These are phyloP conservation scores for Kurtzmaniella natalensis DNA, from an alignment of 1,139 yeast genomes.

Conservation along the genomic window DNA sequence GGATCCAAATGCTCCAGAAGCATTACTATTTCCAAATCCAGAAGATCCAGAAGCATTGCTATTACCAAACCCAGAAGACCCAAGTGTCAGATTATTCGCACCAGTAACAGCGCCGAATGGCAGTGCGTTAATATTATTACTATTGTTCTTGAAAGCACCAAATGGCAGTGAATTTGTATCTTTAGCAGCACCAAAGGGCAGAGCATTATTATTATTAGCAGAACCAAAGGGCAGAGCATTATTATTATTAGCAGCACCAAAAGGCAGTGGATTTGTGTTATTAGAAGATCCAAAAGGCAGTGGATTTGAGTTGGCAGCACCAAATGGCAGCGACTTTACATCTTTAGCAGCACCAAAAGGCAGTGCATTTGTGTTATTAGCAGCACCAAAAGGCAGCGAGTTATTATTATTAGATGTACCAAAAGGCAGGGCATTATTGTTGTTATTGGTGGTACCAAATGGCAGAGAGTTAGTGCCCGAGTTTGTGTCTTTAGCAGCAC, in stretches of 20 bases:
- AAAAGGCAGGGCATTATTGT: slow-evolving; percentile 8
- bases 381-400: slow-evolving; percentile 6
- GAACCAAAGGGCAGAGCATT: slow-evolving; percentile 10
- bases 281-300: slow-evolving; percentile 10
- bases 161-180: not conserved
- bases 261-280: slow-evolving; percentile 6
- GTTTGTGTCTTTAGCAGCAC: slow-evolving; percentile 7
- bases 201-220: slow-evolving; percentile 1
- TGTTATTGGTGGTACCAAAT: slow-evolving; percentile 13
- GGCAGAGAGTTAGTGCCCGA: slow-evolving; percentile 10
- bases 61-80: not conserved
- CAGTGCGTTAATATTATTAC: too few species aligned
- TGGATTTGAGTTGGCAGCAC: slow-evolving; percentile 3
- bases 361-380: slow-evolving; percentile 3
- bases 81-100: too few species aligned
- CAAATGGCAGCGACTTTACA: slow-evolving; percentile 7
- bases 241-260: slow-evolving; percentile 7
- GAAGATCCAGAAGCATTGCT: not conserved
- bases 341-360: slow-evolving; percentile 8
- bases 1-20: slow-evolving; percentile 3
- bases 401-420: slow-evolving; percentile 6
- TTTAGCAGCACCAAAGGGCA: slow-evolving; percentile 8
- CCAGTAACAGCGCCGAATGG: not conserved
- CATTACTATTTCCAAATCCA: not conserved
- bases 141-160: too few species aligned